Conservation (phyloP, 2,329 filamentous ascomycete species). For the Chaetomium olivaceum region DNA sequence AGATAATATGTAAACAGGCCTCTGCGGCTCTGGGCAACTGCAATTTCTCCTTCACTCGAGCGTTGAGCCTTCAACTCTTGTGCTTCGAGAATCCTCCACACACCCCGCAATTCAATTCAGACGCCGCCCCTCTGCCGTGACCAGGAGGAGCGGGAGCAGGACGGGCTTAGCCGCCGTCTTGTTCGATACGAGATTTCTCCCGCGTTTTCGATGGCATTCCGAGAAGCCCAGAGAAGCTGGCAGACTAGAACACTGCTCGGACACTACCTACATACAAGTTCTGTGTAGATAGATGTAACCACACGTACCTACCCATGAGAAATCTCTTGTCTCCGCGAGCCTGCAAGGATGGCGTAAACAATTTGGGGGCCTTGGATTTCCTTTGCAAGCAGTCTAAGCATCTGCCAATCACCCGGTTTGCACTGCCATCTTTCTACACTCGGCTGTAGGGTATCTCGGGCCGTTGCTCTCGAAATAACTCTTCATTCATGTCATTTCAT, state of each 20-base stretch:
- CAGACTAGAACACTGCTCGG: neutral
- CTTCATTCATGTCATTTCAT: neutral
- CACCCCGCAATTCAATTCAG: neutral
- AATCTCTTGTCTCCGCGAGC: neutral
- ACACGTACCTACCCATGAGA: too few relatives aligned
- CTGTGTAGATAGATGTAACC: too few relatives aligned
- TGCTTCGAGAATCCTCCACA: neutral
- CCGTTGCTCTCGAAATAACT: neutral
- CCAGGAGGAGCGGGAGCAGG: neutral
- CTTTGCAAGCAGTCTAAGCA: neutral
- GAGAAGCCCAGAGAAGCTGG: neutral
- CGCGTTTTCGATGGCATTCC: neutral
- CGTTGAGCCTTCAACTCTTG: neutral
- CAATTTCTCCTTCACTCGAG: neutral
- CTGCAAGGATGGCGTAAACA: neutral
- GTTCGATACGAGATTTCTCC: neutral
- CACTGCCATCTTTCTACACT: neutral
- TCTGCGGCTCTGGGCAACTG: neutral
- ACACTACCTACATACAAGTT: too few relatives aligned
- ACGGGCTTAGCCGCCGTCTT: neutral
- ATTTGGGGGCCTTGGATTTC: neutral
- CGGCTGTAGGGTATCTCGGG: too few relatives aligned
- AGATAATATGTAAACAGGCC: neutral
- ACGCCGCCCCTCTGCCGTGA: neutral
- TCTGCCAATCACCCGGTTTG: neutral